phyloP scores from a whole-genome alignment of 2,329 filamentous ascomycete genomes.

The Helicocarpus griseus region DNA sequence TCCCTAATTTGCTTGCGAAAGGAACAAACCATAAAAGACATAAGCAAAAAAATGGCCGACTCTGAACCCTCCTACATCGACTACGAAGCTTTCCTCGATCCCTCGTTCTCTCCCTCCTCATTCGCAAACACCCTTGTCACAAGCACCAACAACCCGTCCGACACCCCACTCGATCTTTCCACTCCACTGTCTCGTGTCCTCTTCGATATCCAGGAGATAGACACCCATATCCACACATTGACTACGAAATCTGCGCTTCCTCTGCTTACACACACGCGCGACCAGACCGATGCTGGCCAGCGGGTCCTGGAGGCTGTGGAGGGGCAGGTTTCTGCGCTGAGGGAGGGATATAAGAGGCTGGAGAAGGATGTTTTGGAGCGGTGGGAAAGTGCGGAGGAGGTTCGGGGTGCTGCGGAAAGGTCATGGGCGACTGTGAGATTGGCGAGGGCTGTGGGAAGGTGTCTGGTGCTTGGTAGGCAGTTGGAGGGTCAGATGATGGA shows the following conservation, averaged over 20 bases:
- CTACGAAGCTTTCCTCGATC: constrained; percentile 82
- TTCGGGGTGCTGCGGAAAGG: constrained; percentile 64
- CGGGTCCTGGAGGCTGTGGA: constrained; percentile 68
- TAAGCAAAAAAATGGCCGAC: constrained; percentile 22
- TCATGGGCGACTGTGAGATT: constrained; percentile 73
- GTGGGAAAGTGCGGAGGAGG: constrained; percentile 76
- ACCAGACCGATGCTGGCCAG: constrained; percentile 62
- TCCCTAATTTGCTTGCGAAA: not conserved
- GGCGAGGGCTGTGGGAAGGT: constrained; percentile 65
- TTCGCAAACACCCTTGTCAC: constrained; percentile 88
- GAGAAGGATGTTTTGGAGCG: constrained; percentile 79
- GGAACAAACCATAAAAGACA: not conserved
- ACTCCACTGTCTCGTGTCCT: constrained; percentile 88
- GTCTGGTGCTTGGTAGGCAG: constrained; percentile 72
- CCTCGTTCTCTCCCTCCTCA: constrained; percentile 65
- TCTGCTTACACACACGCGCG: constrained; percentile 65
- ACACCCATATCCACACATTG: constrained; percentile 85
- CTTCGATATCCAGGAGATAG: constrained; percentile 94
- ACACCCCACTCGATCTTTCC: constrained; percentile 82
- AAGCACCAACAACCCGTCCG: constrained; percentile 82
- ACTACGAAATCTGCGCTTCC: constrained; percentile 77
- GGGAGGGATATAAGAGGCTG: constrained; percentile 74
- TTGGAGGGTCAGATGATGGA: constrained; percentile 79
- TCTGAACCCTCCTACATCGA: constrained; percentile 73
- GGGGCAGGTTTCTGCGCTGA: constrained; percentile 67